Evolutionary conservation across 148 eudicot species (phyloP).

Genomic region (Talinum fruticosum): DNA sequence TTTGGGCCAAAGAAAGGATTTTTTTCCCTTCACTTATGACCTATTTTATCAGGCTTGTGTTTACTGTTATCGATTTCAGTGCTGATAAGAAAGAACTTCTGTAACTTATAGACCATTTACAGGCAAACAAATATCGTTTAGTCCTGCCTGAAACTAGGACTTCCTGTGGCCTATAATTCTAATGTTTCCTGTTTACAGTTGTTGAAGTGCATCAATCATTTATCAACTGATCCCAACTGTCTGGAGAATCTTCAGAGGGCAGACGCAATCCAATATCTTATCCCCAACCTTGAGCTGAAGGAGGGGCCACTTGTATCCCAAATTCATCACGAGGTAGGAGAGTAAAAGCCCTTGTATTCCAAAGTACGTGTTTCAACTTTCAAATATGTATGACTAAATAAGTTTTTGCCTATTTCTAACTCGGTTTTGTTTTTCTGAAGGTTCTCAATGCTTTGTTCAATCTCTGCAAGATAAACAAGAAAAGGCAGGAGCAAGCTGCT

Average conservation of each 20-base stretch:
- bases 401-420: slow-evolving; percentile 5
- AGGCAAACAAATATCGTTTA: background rate
- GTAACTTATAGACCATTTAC: background rate
- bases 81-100: background rate
- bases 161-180: background rate
- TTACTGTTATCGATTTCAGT: background rate
- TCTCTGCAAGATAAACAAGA: slow-evolving; percentile 97
- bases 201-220: slow-evolving; percentile 83
- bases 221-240: slow-evolving; percentile 97
- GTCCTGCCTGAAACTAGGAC: background rate
- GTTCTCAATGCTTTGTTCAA: slow-evolving; percentile 95
- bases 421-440: slow-evolving; percentile 30
- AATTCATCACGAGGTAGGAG: slow-evolving; percentile 80
- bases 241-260: slow-evolving; percentile 98
- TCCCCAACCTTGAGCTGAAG: slow-evolving; percentile 94
- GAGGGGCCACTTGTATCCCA: slow-evolving; percentile 93
- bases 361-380: background rate
- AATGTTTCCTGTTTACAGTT: slow-evolving; percentile 43
- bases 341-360: background rate
- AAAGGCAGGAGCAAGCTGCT: slow-evolving; percentile 98
- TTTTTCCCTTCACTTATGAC: background rate
- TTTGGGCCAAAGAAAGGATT: no score
- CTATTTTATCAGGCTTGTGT: background rate
- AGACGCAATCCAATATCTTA: slow-evolving; percentile 88
- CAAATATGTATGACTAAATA: background rate